phyloP scores from a whole-genome alignment of 129 eudicot genomes.

The Escallonia herrerae region DNA sequence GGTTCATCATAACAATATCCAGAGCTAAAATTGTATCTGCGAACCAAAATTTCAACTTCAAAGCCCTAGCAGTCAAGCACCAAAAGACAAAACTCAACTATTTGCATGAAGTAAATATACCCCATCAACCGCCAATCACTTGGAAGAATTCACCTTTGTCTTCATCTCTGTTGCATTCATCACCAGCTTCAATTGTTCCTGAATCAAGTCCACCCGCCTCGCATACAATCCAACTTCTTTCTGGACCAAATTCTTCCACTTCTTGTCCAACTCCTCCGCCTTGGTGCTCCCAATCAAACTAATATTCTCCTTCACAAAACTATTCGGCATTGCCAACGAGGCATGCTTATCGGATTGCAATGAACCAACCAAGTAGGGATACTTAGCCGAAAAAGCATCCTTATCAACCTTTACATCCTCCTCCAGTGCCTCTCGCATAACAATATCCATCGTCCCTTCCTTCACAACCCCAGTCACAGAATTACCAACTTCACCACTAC shows the following conservation, averaged over 20 bases:
- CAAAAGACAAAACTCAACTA: neutral
- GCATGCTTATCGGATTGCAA: slow-evolving; percentile 10
- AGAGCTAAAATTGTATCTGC: neutral
- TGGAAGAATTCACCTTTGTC: neutral
- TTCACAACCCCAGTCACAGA: neutral
- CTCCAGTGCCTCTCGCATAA: neutral
- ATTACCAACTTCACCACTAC: slow-evolving; percentile 8
- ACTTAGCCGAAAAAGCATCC: slow-evolving; percentile 25
- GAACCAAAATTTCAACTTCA: neutral
- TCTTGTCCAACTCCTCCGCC: slow-evolving; percentile 31
- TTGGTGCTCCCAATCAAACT: slow-evolving; percentile 23
- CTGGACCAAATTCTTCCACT: slow-evolving; percentile 18
- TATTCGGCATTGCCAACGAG: neutral
- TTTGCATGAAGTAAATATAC: neutral
- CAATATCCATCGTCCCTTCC: slow-evolving; percentile 1
- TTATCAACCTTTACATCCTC: slow-evolving; percentile 3
- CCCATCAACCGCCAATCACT: neutral
- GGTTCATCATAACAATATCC: too few species aligned
- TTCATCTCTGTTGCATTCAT: neutral
- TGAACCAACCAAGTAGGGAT: slow-evolving; percentile 26
- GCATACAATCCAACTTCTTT: slow-evolving; percentile 1
- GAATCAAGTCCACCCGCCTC: slow-evolving; percentile 8
- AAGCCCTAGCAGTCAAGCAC: neutral
- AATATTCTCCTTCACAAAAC: slow-evolving; percentile 25
- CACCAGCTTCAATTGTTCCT: slow-evolving; percentile 1